Conservation (phyloP, 2,329 filamentous ascomycete species). For the Sphaceloma murrayae region DNA sequence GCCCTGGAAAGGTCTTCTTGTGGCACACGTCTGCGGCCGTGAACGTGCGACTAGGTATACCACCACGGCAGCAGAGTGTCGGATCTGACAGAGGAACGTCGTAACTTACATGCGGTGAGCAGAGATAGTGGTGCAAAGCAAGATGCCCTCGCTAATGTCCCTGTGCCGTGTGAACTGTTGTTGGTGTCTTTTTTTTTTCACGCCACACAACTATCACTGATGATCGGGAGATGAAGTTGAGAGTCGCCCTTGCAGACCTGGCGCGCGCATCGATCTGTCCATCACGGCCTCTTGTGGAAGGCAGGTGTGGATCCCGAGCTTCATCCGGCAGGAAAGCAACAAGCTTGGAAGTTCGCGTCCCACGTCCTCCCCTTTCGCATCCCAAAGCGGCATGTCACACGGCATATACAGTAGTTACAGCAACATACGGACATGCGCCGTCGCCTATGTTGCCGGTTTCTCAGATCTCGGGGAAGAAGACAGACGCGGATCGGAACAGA, state of each 20-base stretch:
- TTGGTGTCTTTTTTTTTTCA: too few relatives aligned
- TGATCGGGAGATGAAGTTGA: neutral
- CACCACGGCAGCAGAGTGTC: neutral
- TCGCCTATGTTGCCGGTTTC: too few relatives aligned
- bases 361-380: neutral
- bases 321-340: neutral
- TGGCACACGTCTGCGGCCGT: too few relatives aligned
- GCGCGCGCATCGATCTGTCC: constrained; percentile 6
- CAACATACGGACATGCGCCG: too few relatives aligned
- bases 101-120: too few relatives aligned
- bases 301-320: neutral
- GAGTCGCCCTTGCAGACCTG: too few relatives aligned
- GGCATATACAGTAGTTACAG: constrained; percentile 2
- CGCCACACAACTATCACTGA: neutral
- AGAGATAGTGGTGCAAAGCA: too few relatives aligned
- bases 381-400: constrained; percentile 4
- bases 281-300: constrained; percentile 10
- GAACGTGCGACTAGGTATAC: too few relatives aligned
- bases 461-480: too few relatives aligned
- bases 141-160: too few relatives aligned
- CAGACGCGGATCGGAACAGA: neutral
- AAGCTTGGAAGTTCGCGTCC: constrained; percentile 1
- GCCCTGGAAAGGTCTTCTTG: neutral
- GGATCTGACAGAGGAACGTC: too few relatives aligned
- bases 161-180: too few relatives aligned